Evolutionary conservation across 371 early-diverging fungal species (phyloP).

Genomic region (Nosema muscidifuracis): DNA sequence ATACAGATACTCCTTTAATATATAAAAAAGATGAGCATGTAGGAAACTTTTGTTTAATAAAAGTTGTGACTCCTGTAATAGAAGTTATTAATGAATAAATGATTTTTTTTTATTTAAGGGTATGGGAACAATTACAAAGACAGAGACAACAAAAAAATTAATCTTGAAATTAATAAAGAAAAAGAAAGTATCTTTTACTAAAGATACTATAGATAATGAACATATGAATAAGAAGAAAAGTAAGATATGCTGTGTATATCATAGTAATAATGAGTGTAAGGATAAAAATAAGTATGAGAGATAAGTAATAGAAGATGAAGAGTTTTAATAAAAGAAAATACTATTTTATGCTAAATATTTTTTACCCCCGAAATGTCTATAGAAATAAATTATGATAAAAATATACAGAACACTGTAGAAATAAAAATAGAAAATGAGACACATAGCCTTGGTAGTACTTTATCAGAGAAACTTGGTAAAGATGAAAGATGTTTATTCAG

Average conservation of each 20-base stretch:
- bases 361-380: conserved; percentile 7
- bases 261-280: conserved; percentile 40
- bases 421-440: conserved; percentile 41
- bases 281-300: conserved; percentile 57
- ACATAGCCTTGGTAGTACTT: conserved; percentile 44
- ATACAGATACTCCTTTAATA: conserved; percentile 14
- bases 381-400: conserved; percentile 30
- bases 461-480: conserved; percentile 38
- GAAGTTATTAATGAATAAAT: no score
- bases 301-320: no score
- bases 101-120: neutral
- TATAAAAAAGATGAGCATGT: conserved; percentile 53
- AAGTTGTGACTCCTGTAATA: conserved; percentile 5
- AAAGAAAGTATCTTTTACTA: conserved; percentile 57
- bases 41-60: conserved; percentile 45
- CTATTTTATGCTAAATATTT: neutral
- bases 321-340: no score
- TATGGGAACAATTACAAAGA: conserved; percentile 7
- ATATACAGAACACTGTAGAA: conserved; percentile 47
- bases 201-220: conserved; percentile 62
- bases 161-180: conserved; percentile 34
- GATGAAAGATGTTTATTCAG: conserved; percentile 45
- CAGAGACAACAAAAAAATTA: conserved; percentile 8
- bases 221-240: conserved; percentile 58
- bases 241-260: conserved; percentile 62